These are phyloP conservation scores for Apiotrichum sp. DNA, from an alignment of 1,284 basidiomycete species.

Conservation along the genomic window DNA sequence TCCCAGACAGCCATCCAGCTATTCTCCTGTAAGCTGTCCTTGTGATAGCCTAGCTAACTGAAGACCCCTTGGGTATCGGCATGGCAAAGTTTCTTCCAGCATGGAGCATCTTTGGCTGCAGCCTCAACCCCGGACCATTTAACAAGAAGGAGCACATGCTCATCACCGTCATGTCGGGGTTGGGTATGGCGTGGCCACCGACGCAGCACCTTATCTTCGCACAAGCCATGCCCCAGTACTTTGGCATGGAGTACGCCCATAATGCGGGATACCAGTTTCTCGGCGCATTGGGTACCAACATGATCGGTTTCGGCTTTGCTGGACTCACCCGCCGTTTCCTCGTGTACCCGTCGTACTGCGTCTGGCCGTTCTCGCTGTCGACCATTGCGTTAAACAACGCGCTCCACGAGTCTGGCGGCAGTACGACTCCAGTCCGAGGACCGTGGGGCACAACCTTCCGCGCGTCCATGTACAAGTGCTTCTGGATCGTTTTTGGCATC, in stretches of 20 bases:
- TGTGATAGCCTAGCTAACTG: neutral
- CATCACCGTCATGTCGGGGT: constrained; percentile 33
- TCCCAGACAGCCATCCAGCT: constrained; percentile 33
- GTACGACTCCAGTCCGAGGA: constrained; percentile 29
- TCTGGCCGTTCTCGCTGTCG: constrained; percentile 51
- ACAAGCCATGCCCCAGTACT: constrained; percentile 21
- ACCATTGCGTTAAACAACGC: constrained; percentile 43
- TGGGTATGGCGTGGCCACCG: constrained; percentile 34
- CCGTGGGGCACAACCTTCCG: constrained; percentile 28
- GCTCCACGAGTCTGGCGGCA: constrained; percentile 9
- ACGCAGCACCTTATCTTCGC: constrained; percentile 61
- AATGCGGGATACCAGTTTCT: constrained; percentile 25
- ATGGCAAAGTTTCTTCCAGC: constrained; percentile 23
- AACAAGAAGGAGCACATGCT: constrained; percentile 44
- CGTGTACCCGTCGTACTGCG: constrained; percentile 39
- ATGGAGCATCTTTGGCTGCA: constrained; percentile 23
- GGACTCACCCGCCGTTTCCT: constrained; percentile 31
- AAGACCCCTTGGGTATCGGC: constrained; percentile 25
- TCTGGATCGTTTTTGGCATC: constrained; percentile 16
- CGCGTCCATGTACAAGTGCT: constrained; percentile 19
- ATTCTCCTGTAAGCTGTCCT: constrained; percentile 18
- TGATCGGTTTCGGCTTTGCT: constrained; percentile 52
- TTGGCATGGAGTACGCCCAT: constrained; percentile 38
- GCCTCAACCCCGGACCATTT: constrained; percentile 51
- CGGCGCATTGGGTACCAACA: constrained; percentile 54